These are phyloP conservation scores for Parietaria judaica DNA, from an alignment of 306 rosid species.

Conservation along the genomic window DNA sequence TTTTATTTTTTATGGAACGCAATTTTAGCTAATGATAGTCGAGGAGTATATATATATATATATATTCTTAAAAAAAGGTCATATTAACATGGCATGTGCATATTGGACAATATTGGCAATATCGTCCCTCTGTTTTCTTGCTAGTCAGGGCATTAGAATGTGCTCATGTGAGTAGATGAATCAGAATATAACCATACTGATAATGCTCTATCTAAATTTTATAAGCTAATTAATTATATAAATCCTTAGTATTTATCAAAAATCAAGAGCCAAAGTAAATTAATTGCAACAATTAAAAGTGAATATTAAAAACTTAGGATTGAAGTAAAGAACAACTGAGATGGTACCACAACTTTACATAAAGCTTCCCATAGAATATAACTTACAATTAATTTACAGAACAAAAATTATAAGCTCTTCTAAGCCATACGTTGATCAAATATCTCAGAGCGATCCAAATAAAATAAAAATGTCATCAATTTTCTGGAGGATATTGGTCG, in stretches of 20 bases:
- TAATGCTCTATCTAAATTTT: neutral
- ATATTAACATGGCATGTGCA: too few relatives aligned
- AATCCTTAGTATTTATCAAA: neutral
- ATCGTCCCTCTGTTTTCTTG: constrained; percentile 6
- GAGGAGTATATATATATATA: too few relatives aligned
- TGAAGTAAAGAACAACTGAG: constrained; percentile 24
- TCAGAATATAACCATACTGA: neutral
- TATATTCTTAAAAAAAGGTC: too few relatives aligned
- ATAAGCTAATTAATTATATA: too few relatives aligned
- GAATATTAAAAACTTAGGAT: constrained; percentile 14
- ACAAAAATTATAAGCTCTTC: neutral
- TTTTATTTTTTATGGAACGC: too few relatives aligned
- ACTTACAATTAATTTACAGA: neutral
- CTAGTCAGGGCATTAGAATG: neutral
- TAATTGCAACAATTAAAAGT: neutral
- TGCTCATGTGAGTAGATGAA: neutral
- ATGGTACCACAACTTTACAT: constrained; percentile 21
- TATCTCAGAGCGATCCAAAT: neutral
- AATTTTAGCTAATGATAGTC: too few relatives aligned
- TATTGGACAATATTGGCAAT: neutral
- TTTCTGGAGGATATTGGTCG: constrained; percentile 11
- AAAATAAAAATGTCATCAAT: constrained; percentile 19
- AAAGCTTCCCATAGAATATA: constrained; percentile 10
- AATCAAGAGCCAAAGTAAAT: neutral
- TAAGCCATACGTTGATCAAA: neutral